A percentile compares a stretch with the other conserved stretches of the same genome.
These are phyloP conservation scores for Pontederia crassipes DNA, from an alignment of 176 grass and related monocot genomes.

Conservation along the genomic window DNA sequence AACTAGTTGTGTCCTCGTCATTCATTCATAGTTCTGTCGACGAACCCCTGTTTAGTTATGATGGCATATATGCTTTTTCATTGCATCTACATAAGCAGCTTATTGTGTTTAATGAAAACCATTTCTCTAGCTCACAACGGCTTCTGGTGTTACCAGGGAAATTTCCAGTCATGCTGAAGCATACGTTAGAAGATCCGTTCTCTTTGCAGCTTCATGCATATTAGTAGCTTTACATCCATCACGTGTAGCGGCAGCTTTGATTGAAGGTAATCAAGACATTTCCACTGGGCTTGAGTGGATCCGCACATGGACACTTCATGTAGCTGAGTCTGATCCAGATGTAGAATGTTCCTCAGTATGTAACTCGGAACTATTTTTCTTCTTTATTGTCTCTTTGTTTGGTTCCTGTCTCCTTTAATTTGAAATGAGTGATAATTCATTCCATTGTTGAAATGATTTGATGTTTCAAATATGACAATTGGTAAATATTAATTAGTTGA, in stretches of 20 bases:
- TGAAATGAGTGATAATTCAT: too few species aligned
- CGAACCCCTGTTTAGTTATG: too few species aligned
- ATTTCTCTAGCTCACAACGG: slow-evolving; percentile 18
- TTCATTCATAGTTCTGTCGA: too few species aligned
- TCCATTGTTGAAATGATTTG: too few species aligned
- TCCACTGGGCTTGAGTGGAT: slow-evolving; percentile 86
- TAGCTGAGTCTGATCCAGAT: slow-evolving; percentile 77
- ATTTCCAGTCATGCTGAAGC: slow-evolving; percentile 77
- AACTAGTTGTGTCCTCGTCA: neutral
- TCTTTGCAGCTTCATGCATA: slow-evolving; percentile 90
- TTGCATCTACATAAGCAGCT: too few species aligned
- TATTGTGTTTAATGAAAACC: neutral
- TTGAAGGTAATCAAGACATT: slow-evolving; percentile 69
- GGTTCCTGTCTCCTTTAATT: too few species aligned
- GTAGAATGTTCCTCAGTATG: slow-evolving; percentile 74
- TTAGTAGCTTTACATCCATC: slow-evolving; percentile 77
- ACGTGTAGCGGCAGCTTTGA: slow-evolving; percentile 70
- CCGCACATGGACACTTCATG: slow-evolving; percentile 61
- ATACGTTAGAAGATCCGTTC: slow-evolving; percentile 79
- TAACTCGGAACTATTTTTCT: slow-evolving; percentile 13
- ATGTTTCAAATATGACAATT: too few species aligned
- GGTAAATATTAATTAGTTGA: too few species aligned
- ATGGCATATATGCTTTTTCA: too few species aligned
- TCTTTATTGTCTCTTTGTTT: neutral
- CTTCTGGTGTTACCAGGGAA: slow-evolving; percentile 39